Percentiles rank a stretch among this genome's conserved stretches.
Evolutionary conservation across 495 filamentous ascomycete species (phyloP).

Genomic region (Daldinia grandis): DNA sequence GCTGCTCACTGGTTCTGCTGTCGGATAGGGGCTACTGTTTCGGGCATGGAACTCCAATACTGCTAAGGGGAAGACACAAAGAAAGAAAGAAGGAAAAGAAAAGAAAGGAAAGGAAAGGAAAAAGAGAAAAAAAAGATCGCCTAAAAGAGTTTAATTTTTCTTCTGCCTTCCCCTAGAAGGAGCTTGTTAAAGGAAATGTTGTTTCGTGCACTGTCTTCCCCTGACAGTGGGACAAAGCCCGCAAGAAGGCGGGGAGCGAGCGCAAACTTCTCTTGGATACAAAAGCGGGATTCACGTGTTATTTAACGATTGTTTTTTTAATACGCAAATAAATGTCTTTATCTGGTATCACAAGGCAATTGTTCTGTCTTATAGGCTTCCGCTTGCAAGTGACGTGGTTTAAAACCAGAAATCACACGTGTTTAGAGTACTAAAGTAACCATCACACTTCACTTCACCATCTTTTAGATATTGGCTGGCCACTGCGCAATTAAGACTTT

Average conservation of each 20-base stretch:
- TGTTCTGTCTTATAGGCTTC: constrained; percentile 13
- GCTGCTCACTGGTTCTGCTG: not conserved
- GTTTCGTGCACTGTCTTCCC: constrained; percentile 25
- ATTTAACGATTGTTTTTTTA: constrained; percentile 28
- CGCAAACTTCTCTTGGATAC: constrained; percentile 11
- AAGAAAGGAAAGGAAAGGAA: not conserved
- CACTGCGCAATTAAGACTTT: constrained; percentile 22
- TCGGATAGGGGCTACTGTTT: constrained; percentile 7
- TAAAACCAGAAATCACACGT: constrained; percentile 16
- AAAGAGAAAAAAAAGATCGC: constrained; percentile 4
- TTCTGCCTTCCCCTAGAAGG: constrained; percentile 1
- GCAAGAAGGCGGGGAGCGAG: constrained; percentile 26
- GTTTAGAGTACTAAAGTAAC: constrained; percentile 6
- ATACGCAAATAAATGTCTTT: constrained; percentile 29
- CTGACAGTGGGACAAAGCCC: constrained; percentile 33
- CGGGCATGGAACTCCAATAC: constrained; percentile 1
- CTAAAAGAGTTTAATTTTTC: not conserved
- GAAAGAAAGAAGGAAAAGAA: constrained; percentile 5
- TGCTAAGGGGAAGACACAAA: not conserved
- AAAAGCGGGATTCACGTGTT: constrained; percentile 33
- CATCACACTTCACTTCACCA: constrained; percentile 9
- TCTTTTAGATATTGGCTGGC: constrained; percentile 18
- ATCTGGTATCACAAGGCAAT: constrained; percentile 33
- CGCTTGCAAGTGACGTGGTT: constrained; percentile 12
- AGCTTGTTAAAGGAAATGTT: not conserved